These are phyloP conservation scores for Neurospora tetrasperma DNA, from an alignment of 495 filamentous ascomycete genomes.

Conservation along the genomic window DNA sequence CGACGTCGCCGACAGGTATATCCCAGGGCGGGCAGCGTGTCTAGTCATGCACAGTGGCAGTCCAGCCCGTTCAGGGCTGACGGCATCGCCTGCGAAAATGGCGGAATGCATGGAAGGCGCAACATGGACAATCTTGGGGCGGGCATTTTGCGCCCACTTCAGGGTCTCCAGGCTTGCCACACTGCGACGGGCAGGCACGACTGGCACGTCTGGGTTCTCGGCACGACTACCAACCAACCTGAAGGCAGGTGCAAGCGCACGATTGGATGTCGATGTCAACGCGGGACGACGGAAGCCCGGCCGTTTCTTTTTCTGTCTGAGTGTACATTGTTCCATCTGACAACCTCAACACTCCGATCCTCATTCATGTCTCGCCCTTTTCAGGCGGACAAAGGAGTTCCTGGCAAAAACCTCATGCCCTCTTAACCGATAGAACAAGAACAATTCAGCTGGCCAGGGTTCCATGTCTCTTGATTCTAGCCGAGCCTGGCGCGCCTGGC, in stretches of 20 bases:
- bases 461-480: neutral
- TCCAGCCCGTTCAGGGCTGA: constrained; percentile 17
- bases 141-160: neutral
- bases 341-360: neutral
- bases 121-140: neutral
- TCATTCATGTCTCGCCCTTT: neutral
- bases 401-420: neutral
- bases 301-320: neutral
- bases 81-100: constrained; percentile 20
- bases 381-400: neutral
- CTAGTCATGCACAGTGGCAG: constrained; percentile 4
- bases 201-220: neutral
- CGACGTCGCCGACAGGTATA: neutral
- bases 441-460: neutral
- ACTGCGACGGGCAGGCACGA: neutral
- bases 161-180: neutral
- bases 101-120: constrained; percentile 11
- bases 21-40: neutral
- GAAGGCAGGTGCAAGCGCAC: neutral
- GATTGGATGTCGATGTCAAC: neutral
- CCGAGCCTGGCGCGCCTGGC: neutral
- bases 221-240: neutral
- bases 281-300: neutral
- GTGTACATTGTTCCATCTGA: neutral
- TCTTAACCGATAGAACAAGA: neutral